A percentile compares a stretch with the other conserved stretches of the same genome.
phyloP scores from a whole-genome alignment of 306 rosid genomes.

The Dalbergia cultrata region DNA sequence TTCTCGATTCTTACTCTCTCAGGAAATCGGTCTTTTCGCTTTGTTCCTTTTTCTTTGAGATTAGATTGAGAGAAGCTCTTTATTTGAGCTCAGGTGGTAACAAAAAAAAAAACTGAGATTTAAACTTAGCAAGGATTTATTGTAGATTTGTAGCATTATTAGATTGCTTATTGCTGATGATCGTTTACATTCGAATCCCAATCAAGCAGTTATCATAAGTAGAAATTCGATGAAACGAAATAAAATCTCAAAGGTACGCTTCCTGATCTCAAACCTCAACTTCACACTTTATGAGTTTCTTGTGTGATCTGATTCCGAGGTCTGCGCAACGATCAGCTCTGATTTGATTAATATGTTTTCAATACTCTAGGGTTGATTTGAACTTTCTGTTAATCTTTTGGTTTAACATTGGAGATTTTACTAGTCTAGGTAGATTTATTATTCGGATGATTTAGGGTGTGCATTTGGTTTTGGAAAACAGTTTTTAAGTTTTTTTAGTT shows the following conservation, averaged over 20 bases:
- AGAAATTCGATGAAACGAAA: no score
- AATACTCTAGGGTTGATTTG: not conserved
- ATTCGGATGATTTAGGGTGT: no score
- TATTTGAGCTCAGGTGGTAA: not conserved
- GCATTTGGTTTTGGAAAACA: no score
- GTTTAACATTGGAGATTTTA: not conserved
- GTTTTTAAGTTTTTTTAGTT: no score
- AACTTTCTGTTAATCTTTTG: not conserved
- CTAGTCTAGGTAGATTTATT: not conserved
- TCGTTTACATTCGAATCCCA: not conserved
- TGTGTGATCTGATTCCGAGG: not conserved
- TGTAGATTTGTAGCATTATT: no score
- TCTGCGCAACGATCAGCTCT: not conserved
- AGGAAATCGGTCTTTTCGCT: not conserved
- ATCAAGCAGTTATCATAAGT: no score
- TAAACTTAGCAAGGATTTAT: not conserved
- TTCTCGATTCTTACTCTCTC: not conserved
- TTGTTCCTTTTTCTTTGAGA: not conserved
- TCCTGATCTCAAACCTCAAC: slow-evolving; percentile 12
- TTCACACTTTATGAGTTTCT: not conserved
- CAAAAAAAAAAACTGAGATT: not conserved
- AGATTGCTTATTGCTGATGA: not conserved
- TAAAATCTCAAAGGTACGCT: slow-evolving; percentile 24
- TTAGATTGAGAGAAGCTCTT: not conserved
- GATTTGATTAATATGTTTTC: not conserved